Evolutionary conservation across 2,329 filamentous ascomycete species (phyloP), one percentile per base, ranked within the genome.

Genomic region (Didymellaceae sp.): DNA sequence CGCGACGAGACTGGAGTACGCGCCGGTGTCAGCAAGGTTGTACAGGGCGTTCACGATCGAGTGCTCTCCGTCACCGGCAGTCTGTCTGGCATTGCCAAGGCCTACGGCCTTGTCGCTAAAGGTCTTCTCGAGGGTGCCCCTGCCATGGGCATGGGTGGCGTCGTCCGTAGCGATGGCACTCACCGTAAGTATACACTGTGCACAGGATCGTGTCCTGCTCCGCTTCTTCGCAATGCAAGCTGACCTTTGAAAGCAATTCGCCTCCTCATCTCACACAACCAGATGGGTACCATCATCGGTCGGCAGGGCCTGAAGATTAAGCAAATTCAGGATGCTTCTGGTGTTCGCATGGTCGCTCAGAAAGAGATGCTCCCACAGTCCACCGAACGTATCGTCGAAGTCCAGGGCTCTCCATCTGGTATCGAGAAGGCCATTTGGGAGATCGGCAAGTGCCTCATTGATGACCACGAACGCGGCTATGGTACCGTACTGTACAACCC

Each of bases 291-390:
- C 67, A 97, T 99, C 78, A 99, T 99, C 71, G 94, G 94, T 67
- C 87, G 91, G 61, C 90, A 95, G 74, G 94, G 94, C 52, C 82
- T 97, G 62, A 99, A 97, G 82, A 99, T 99, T 82, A 99, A 99
- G 83, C 90, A 97, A 74, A 99, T 99, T 63, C 94, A 99, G 75
- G 94, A 99, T 74, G 87, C 86, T 22, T 97, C 94, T 5, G 92
- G 92, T 59, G 94, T 97, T 52, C 92, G 94, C 71, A 99, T 99
- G 94, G 92, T 99, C 39, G 94, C 94, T 31, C 94, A 99, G 77
- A 99, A 99, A 79, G 94, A 99, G 70, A 99, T 99, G 94, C 86
- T 99, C 6, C 94, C 94, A 26, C 94, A 99, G 75, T 99, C 94
- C 5, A 99, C 94, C 25, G 94, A 99, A 80, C 89, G 94, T 59